phyloP scores from a whole-genome alignment of 768 basidiomycete species.

The Phlegmacium glaucopus region DNA sequence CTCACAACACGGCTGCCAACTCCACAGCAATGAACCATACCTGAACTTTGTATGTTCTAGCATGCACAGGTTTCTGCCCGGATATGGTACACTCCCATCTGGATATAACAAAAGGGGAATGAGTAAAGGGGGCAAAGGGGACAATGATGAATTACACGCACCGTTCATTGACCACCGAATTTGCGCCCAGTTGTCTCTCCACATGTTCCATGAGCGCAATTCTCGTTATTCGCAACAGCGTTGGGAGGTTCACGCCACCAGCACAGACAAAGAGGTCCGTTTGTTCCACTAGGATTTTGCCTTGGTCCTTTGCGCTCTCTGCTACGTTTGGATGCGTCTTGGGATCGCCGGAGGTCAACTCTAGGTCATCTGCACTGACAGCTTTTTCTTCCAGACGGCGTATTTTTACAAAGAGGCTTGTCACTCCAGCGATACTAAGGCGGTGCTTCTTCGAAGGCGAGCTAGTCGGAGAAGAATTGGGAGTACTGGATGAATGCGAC shows the following conservation, averaged over 20 bases:
- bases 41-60: constrained; percentile 56
- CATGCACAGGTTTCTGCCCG: constrained; percentile 44
- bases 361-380: constrained; percentile 21
- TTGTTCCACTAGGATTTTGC: constrained; percentile 26
- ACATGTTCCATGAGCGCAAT: constrained; percentile 48
- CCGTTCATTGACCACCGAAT: constrained; percentile 68
- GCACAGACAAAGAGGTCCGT: constrained; percentile 52
- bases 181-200: constrained; percentile 42
- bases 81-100: constrained; percentile 68
- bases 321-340: constrained; percentile 35
- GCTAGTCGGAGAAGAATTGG: constrained; percentile 1
- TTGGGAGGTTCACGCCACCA: constrained; percentile 58
- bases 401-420: constrained; percentile 53
- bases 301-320: constrained; percentile 20
- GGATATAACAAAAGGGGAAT: constrained; percentile 2
- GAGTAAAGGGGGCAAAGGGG: constrained; percentile 8
- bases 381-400: constrained; percentile 33
- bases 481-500: constrained; percentile 8
- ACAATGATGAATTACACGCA: constrained; percentile 32
- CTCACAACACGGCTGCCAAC: too few species aligned
- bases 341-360: constrained; percentile 36
- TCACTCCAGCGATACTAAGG: constrained; percentile 38
- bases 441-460: constrained; percentile 16
- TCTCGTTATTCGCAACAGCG: constrained; percentile 55
- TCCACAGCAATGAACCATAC: constrained; percentile 33